Conservation (phyloP, 2,329 filamentous ascomycete species). For the Penicillium sp. region DNA sequence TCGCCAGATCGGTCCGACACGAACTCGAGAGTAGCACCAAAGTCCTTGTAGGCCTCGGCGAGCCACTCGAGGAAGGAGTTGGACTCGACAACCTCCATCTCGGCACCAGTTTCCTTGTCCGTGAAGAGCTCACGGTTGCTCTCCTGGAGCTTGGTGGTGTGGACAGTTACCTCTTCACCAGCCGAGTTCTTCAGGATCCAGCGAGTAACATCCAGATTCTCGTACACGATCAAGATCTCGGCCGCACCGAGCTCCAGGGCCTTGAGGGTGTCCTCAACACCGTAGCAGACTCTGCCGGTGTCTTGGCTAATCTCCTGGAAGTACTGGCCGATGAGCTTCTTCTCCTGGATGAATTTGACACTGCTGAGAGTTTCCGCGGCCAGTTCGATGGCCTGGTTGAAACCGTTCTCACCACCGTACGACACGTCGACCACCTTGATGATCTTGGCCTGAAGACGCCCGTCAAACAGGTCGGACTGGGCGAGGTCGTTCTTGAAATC, state of each 20-base stretch:
- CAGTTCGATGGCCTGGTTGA: conserved; percentile 98
- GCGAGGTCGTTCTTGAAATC: conserved; percentile 99
- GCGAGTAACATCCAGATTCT: conserved; percentile 92
- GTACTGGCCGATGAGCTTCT: conserved; percentile 98
- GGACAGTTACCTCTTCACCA: conserved; percentile 68
- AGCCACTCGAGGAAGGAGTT: conserved; percentile 99
- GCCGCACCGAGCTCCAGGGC: conserved; percentile 92
- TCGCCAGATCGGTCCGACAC: conserved; percentile 96
- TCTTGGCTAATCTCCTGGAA: conserved; percentile 99
- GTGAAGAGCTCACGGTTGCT: conserved; percentile 76
- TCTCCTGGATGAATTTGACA: conserved; percentile 99
- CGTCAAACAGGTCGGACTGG: conserved; percentile 94
- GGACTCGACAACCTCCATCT: conserved; percentile 90
- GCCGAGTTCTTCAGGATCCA: conserved; percentile 80
- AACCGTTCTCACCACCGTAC: conserved; percentile 97
- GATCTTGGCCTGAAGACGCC: conserved; percentile 85
- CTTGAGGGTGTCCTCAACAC: conserved; percentile 96
- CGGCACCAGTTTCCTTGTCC: conserved; percentile 91
- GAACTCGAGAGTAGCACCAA: conserved; percentile 91
- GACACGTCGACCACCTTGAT: conserved; percentile 99
- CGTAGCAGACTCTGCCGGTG: conserved; percentile 94
- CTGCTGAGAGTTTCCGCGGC: conserved; percentile 93
- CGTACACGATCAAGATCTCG: conserved; percentile 91
- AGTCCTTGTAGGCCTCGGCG: conserved; percentile 96
- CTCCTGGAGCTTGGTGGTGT: conserved; percentile 86